Evolutionary conservation across 2,329 filamentous ascomycete species (phyloP).

Genomic region (Epichloe uncinata): DNA sequence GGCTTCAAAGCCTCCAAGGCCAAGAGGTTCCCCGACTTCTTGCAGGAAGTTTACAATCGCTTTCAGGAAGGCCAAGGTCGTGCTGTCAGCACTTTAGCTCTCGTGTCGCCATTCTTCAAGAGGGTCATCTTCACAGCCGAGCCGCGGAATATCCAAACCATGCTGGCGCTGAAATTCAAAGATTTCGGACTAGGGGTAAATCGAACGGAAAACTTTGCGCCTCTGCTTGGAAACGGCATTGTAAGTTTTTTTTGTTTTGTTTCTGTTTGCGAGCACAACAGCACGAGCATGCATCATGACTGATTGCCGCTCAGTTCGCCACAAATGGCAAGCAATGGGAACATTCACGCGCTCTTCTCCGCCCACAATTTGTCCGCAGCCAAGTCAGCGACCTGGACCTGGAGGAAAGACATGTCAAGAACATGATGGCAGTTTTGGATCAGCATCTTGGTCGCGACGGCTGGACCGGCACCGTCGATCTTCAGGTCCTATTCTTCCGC

Average conservation of each 20-base stretch:
- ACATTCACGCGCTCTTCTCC: slow-evolving; percentile 24
- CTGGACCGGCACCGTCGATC: slow-evolving; percentile 25
- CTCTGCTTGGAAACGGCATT: slow-evolving; percentile 31
- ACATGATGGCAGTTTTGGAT: neutral
- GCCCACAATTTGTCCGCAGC: slow-evolving; percentile 27
- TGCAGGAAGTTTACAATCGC: slow-evolving; percentile 2
- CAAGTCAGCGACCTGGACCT: slow-evolving; percentile 29
- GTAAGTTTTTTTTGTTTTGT: slow-evolving; percentile 3
- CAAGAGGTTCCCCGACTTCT: slow-evolving; percentile 9
- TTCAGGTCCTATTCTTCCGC: slow-evolving; percentile 34
- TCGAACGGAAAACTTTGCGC: slow-evolving; percentile 15
- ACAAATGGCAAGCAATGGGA: slow-evolving; percentile 15
- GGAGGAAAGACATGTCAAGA: too few species aligned
- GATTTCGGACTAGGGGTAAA: slow-evolving; percentile 11
- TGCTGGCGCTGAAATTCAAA: slow-evolving; percentile 15
- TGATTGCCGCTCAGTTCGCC: neutral
- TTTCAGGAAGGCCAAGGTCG: too few species aligned
- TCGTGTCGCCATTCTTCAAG: neutral
- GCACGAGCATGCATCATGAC: neutral
- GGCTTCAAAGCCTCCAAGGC: slow-evolving; percentile 7
- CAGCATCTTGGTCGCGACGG: slow-evolving; percentile 15
- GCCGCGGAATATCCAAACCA: slow-evolving; percentile 16
- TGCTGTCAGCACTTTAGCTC: too few species aligned
- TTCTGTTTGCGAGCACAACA: too few species aligned
- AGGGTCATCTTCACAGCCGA: slow-evolving; percentile 11